Base-by-base conservation (phyloP, 83 land plant species). In the Diphasiastrum complanatum region DNA sequence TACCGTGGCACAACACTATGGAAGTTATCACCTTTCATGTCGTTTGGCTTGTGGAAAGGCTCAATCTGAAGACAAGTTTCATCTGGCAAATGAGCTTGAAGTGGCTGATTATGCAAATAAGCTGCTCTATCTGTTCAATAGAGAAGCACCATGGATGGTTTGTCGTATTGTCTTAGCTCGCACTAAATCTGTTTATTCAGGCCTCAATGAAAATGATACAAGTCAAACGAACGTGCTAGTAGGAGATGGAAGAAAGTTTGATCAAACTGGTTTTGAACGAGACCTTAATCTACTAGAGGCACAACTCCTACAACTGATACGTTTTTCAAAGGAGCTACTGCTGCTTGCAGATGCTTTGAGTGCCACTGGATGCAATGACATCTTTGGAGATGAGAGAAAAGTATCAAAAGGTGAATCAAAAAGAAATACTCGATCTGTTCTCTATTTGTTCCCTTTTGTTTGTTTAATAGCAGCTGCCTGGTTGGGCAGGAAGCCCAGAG, bases 81-180 rank as follows among this genome's bases (percentile, higher is more conserved):
- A 51, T 60, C 26, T 28, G 25, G 6, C 24, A 38, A 37, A 64
- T 27, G 43, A 66, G 18, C 46, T 32, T 11, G 33, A 18, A 4
- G 22, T 61, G 24, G 34, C 48, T 69, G 64, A 47, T 34, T 8
- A 18, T 31, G 32, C 57, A 26, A 25, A 56, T 14, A 63, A 70
- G 45, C 53, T 71, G 54, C 55, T 87, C 31, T 33, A 69, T 31
- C 69, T 73, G 49, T 61, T 68, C 18, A 47, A 51, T 27, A 53
- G 47, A 60, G 83, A 87, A 19, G 35, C 72, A 24, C 75, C 60
- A 32, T 29, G 54, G 69, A 45, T 64, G 19, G 31, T 77, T 51
- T 64, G 74, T 38, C 68, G 75, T 36, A 77, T 63, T 69, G 70
- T 78, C 51, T 68, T 73, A 55, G 75, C 67, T 4, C 75, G 73